Percentiles rank a stretch among this genome's conserved stretches.
These are phyloP conservation scores for Phytopythium chamaehyphon DNA, from an alignment of 352 stramenopile genomes.

Conservation along the genomic window DNA sequence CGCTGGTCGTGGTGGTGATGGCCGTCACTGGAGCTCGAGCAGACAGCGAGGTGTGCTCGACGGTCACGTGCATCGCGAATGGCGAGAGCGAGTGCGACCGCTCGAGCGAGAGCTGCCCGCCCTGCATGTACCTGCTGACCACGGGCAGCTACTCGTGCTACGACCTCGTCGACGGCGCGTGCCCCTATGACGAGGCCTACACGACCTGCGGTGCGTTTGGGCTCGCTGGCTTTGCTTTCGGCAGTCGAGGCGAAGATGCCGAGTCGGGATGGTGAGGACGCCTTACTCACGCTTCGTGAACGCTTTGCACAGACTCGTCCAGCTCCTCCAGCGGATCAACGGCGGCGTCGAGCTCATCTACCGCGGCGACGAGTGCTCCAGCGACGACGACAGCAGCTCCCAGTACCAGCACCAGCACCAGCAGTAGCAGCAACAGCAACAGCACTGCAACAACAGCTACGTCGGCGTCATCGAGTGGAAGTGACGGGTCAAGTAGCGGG, in stretches of 20 bases:
- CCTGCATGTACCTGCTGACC: constrained; percentile 63
- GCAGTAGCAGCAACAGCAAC: constrained; percentile 1
- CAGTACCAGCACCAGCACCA: background rate
- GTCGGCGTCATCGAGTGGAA: background rate
- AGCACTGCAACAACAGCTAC: background rate
- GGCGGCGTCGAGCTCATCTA: background rate
- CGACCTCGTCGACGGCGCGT: constrained; percentile 27
- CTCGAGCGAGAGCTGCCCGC: constrained; percentile 33
- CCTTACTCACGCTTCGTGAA: background rate
- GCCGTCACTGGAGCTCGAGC: background rate
- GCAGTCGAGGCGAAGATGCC: background rate
- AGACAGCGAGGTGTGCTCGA: constrained; percentile 28
- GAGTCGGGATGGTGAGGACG: too few species aligned
- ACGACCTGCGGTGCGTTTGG: constrained; percentile 2
- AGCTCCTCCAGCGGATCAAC: constrained; percentile 1
- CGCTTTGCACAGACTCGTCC: background rate
- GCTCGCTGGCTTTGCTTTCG: background rate
- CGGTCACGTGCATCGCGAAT: constrained; percentile 47
- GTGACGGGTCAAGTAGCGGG: background rate
- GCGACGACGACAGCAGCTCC: background rate
- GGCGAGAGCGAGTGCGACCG: constrained; percentile 52
- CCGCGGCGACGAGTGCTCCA: background rate
- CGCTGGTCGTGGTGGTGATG: background rate
- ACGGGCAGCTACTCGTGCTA: constrained; percentile 71
- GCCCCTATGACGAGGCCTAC: constrained; percentile 20